These are phyloP conservation scores for Kodamaea leandrae DNA, from an alignment of 805 yeast genomes.

Conservation along the genomic window DNA sequence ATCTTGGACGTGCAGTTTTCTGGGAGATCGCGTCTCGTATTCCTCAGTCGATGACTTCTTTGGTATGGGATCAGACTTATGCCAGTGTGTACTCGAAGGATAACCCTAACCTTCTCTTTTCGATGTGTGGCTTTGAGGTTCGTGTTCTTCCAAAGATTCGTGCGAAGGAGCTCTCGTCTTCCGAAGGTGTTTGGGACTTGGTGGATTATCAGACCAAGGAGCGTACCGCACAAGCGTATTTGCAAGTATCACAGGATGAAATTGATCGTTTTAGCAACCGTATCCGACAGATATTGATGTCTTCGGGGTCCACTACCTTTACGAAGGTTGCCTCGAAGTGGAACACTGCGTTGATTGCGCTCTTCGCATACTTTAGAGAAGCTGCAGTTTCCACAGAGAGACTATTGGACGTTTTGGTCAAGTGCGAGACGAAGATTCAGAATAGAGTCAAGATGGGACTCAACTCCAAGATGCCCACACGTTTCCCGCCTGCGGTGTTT, in stretches of 20 bases:
- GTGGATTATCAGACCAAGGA: conserved; percentile 69
- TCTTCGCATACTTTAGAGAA: conserved; percentile 89
- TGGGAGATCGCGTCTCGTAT: conserved; percentile 85
- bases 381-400: conserved; percentile 83
- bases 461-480: conserved; percentile 96
- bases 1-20: conserved; percentile 84
- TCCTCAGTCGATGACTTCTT: conserved; percentile 68
- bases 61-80: conserved; percentile 76
- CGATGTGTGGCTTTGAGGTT: conserved; percentile 95
- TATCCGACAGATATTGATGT: conserved; percentile 86
- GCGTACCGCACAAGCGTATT: conserved; percentile 81
- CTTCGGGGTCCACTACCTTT: conserved; percentile 93
- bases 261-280: conserved; percentile 78
- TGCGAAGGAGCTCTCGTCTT: conserved; percentile 43
- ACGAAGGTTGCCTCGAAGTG: conserved; percentile 92
- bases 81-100: conserved; percentile 89
- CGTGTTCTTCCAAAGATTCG: conserved; percentile 78
- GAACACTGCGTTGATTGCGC: conserved; percentile 86
- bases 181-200: conserved; percentile 92
- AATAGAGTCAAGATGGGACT: conserved; percentile 92
- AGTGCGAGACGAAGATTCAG: conserved; percentile 89
- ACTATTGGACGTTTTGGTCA: conserved; percentile 77
- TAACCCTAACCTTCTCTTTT: conserved; percentile 82
- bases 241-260: conserved; percentile 80
- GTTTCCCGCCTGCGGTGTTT: conserved; percentile 98